These are phyloP conservation scores for Botrytis elliptica DNA, from an alignment of 2,329 filamentous ascomycete genomes.

Conservation along the genomic window DNA sequence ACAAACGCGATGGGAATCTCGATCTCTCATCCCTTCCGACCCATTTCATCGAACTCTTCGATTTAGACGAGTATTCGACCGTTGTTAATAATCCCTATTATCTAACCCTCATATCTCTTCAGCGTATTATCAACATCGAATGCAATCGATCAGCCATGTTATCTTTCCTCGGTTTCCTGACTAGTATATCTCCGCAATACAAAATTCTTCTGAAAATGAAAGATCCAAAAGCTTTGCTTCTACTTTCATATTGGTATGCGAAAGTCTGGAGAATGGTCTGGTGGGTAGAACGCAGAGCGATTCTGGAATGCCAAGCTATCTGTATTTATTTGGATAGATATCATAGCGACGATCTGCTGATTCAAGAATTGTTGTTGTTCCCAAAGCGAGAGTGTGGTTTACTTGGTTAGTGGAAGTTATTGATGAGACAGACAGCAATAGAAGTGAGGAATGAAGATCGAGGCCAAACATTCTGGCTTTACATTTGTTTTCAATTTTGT, in stretches of 20 bases:
- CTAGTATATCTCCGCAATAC: conserved; percentile 46
- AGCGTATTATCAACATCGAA: conserved; percentile 21
- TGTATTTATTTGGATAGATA: conserved; percentile 44
- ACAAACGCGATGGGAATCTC: background rate
- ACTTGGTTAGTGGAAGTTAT: no score
- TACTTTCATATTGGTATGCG: conserved; percentile 58
- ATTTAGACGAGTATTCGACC: conserved; percentile 20
- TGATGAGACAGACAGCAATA: background rate
- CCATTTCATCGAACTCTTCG: conserved; percentile 26
- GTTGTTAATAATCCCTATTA: conserved; percentile 26
- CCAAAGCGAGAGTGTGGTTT: conserved; percentile 22
- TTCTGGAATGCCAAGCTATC: conserved; percentile 52
- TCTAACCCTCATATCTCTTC: conserved; percentile 12
- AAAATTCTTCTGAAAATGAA: conserved; percentile 48
- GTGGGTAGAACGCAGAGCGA: conserved; percentile 49
- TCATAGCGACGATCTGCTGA: conserved; percentile 28
- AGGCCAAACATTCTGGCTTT: background rate
- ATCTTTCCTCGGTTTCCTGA: conserved; percentile 50
- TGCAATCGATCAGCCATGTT: conserved; percentile 44
- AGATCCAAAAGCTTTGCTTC: conserved; percentile 52
- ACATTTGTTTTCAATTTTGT: background rate
- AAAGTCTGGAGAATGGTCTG: conserved; percentile 46
- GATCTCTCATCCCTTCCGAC: background rate
- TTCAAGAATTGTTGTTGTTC: conserved; percentile 25
- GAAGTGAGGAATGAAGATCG: background rate